Evolutionary conservation across 2,329 filamentous ascomycete species (phyloP), one percentile per base, ranked within the genome.

Genomic region (Pseudogymnoascus sp.): DNA sequence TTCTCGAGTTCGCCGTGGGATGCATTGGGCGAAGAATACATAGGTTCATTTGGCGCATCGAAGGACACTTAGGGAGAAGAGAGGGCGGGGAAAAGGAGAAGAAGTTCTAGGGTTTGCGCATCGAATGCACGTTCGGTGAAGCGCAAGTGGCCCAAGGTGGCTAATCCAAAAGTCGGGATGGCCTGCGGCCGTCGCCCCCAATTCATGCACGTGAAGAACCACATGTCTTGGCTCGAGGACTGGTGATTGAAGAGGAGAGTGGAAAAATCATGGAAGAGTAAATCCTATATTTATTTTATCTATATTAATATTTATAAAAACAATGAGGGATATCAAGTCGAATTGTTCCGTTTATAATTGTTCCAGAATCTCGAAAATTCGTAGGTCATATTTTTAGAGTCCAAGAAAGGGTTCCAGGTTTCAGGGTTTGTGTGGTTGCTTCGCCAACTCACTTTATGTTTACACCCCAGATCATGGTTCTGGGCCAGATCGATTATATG

Each of bases 11-110:
- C 67, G 65, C 64, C 65, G 64, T 64, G 63, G 65, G 67, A 67
- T 69, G 70, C 67, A 66, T 72, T 69, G 61, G 67, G 57, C 65
- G 63, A 67, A 59, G 70, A 65, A 69, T 65, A 70, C 71, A 73
- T 73, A 60, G 67, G 70, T 64, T 66, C 66, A 71, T 69, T 66
- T 66, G 67, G 63, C 62, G 65, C 47, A 54, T 54, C 47, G 28
- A 54, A 54, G 18, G 28, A 28, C 28, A 54, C n/a, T n/a, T 54
- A 54, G 47, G 47, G 28, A 43, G 47, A 30, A 16, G 8, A 54
- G 47, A 14, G 16, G 4, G n/a, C n/a, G n/a, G n/a, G 11, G 25
- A 11, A 47, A 1, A 30, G 47, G 11, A 54, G 47, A 32, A 14
- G 47, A 54, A 20, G 47, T 32, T 54, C 47, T 54, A 54, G 47